Evolutionary conservation across 2,329 filamentous ascomycete genomes (phyloP), one percentile per base, ranked within the genome.

Genomic region (Fusarium chlamydosporum): DNA sequence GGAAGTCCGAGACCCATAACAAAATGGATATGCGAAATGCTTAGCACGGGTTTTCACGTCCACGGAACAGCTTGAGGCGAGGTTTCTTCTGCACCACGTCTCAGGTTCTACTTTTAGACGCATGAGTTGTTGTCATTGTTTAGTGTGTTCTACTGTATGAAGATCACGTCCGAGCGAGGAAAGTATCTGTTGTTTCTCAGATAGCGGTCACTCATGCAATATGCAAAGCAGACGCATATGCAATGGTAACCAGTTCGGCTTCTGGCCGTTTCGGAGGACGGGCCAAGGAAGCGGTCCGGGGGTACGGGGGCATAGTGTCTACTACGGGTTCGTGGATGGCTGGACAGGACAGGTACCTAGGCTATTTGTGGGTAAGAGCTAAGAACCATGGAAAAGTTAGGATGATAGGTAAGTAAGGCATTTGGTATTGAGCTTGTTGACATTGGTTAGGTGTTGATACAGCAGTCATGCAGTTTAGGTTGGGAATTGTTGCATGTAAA

Each of bases 151-250:
- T 29, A 34, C 34, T n/a, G 8, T 29, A 29, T 29, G 35, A 29
- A 34, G 18, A 45, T 29, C 20, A 41, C 15, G 42, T 46, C 59
- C 34, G 16, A 51, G 23, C 18, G 18, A 35, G 40, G 56, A 34
- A 26, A 65, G 34, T 23, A 35, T 34, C 20, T 59, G 34, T 27
- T 41, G 16, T 46, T 37, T 56, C 40, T 52, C 53, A 65, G 46
- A 60, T 53, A 48, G 61, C 61, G 61, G 61, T 65, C 61, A 70
- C 66, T 54, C 63, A 67, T 67, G 63, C 57, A 63, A 60, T 29
- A 29, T 51, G 45, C 20, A 23, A 53, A 52, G 57, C 58, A 37
- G n/a, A 42, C 35, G 37, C 41, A 34, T 34, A 57, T 43, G 45
- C 27, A 60, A 59, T 61, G 46, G 35, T 37, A 53, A 47, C 45